These are phyloP conservation scores for Voacanga thouarsii DNA, from an alignment of 257 asterid genomes.

Conservation along the genomic window DNA sequence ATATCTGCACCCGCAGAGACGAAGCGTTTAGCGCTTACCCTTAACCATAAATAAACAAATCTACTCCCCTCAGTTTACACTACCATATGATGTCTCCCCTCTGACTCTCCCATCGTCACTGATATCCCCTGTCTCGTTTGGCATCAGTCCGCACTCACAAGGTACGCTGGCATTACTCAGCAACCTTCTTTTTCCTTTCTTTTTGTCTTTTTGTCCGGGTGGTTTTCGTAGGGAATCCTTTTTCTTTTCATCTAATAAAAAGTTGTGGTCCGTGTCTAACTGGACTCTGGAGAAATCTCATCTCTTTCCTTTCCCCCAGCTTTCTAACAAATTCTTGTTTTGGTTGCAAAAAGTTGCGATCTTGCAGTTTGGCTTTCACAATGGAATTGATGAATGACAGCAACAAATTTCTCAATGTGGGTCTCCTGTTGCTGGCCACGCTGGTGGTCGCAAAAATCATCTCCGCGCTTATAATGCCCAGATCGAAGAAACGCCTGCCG, in stretches of 20 bases:
- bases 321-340: not conserved
- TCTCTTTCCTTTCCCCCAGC: not conserved
- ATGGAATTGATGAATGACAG: slow-evolving; percentile 42
- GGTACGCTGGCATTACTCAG: no score
- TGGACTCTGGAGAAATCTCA: not conserved
- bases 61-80: no score
- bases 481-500: slow-evolving; percentile 69
- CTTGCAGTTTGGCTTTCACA: not conserved
- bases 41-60: no score
- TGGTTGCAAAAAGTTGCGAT: not conserved
- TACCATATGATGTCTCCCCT: no score
- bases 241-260: not conserved
- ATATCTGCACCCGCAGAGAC: no score
- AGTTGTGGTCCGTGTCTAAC: not conserved
- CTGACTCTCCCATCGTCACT: no score
- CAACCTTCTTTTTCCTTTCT: not conserved
- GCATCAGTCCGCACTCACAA: no score
- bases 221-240: not conserved
- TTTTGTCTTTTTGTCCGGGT: not conserved
- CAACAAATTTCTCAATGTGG: slow-evolving; percentile 53
- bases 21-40: no score
- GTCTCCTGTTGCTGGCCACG: slow-evolving; percentile 66
- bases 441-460: slow-evolving; percentile 60
- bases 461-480: slow-evolving; percentile 57
- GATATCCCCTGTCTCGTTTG: no score